Percentiles rank a stretch among this genome's conserved stretches.
Conservation (phyloP, 2,329 filamentous ascomycete genomes). For the Phyllosticta citrichinensis region DNA sequence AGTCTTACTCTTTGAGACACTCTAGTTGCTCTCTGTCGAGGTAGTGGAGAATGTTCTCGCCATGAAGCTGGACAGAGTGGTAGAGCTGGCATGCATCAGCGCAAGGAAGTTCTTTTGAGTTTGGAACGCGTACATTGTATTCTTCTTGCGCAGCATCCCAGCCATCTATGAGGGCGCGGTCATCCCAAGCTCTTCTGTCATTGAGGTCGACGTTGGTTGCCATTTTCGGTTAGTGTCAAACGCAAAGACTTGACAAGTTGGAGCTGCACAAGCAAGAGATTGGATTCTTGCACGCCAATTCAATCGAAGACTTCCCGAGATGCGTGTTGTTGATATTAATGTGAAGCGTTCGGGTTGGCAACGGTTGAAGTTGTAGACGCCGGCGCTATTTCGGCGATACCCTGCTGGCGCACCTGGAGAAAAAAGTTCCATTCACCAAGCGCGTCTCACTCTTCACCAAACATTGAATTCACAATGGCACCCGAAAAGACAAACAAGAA, state of each 20-base stretch:
- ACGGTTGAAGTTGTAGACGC: background rate
- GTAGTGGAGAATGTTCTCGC: conserved; percentile 27
- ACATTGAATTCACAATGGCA: conserved; percentile 36
- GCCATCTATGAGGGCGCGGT: conserved; percentile 24
- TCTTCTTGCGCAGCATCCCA: conserved; percentile 28
- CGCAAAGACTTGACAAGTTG: background rate
- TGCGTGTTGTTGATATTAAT: too few relatives aligned
- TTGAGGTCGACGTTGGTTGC: conserved; percentile 1
- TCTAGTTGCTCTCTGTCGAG: conserved; percentile 20
- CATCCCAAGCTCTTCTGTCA: conserved; percentile 24
- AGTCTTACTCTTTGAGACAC: conserved; percentile 13
- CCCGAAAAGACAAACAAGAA: conserved; percentile 46
- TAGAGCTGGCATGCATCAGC: conserved; percentile 20
- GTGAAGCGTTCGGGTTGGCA: too few relatives aligned
- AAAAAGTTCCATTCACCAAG: conserved; percentile 14
- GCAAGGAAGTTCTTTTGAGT: background rate
- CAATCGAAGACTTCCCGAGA: too few relatives aligned
- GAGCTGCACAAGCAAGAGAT: background rate
- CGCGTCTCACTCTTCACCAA: conserved; percentile 10
- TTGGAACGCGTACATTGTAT: conserved; percentile 20
- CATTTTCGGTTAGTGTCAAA: background rate
- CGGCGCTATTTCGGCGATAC: conserved; percentile 6
- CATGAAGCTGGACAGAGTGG: conserved; percentile 26
- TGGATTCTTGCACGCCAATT: background rate
- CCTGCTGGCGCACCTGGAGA: conserved; percentile 9